Base-by-base conservation (phyloP, 1,284 basidiomycete species). In the Coniferiporia weirii region DNA sequence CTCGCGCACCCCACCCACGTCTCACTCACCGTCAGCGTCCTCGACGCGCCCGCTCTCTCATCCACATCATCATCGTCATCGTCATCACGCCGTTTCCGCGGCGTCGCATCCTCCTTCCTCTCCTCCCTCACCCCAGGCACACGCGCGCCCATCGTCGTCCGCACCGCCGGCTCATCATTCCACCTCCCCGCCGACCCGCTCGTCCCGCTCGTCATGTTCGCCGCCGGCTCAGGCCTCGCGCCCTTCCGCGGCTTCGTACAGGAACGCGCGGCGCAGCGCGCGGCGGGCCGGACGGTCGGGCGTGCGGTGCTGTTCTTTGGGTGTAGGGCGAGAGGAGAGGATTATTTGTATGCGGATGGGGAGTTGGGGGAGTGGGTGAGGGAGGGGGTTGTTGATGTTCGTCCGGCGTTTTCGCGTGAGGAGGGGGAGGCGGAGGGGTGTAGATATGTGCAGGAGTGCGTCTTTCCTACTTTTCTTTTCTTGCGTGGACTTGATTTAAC, bases 181-280 rank as follows among this genome's bases (percentile, higher is more conserved):
- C 78, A 78, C 66, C 76, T 75, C 6, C 79, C 79, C 0, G 66
- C 70, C 9, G 76, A 81, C 63, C 74, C 75, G 0, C 55, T 60
- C 5, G 66, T 71, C 13, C 79, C 79, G 2, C 69, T 82, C 40
- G 70, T 81, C 19, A 75, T 81, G 72, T 79, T 79, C 66, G 76
- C 75, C 32, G 77, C 77, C 19, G 80, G 80, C 7, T 74, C 77
- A 2, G 80, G 80, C 0, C 63, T 82, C 20, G 76, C 80, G 6
- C 80, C 80, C 1, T 79, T 82, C 75, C 73, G 78, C 46, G 79
- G 79, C 1, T 82, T 82, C 70, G 70, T 82, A 44, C 77, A 80
- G 65, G 80, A 82, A 64, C 75, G 79, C 15, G 78, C 79, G 15
- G 67, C 73, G 61, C 79, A 81, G 68, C 76, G 74, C 66, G 66